Conservation (phyloP, 78 protist species). For the Guillardia theta region DNA sequence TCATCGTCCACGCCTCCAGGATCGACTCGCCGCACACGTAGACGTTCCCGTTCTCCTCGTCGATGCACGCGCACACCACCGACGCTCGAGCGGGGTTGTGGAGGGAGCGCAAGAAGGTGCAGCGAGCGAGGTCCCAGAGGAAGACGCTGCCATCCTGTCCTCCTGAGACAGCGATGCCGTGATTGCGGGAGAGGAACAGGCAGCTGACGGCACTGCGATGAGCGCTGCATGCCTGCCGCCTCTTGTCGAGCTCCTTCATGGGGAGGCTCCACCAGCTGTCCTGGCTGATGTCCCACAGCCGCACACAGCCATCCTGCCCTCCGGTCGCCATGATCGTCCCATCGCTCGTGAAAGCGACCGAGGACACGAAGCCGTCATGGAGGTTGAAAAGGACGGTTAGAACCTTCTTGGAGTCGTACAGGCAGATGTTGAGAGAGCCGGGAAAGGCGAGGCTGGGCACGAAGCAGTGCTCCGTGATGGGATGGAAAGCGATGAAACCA, state of each 20-base stretch:
- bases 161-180: not conserved
- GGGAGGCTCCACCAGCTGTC: not conserved
- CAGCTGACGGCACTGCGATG: not conserved
- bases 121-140: not conserved
- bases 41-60: not conserved
- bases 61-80: not conserved
- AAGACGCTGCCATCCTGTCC: not conserved
- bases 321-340: conserved; percentile 62
- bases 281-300: not conserved
- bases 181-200: not conserved
- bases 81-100: not conserved
- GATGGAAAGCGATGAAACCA: too few species aligned
- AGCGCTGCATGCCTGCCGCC: not conserved
- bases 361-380: conserved; percentile 62
- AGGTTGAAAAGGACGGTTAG: too few species aligned
- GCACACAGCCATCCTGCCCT: conserved; percentile 42
- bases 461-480: too few species aligned
- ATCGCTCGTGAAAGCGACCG: conserved; percentile 59
- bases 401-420: too few species aligned
- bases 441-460: too few species aligned
- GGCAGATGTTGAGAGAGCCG: too few species aligned
- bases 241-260: not conserved
- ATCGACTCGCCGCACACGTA: not conserved
- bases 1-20: not conserved
- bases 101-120: not conserved